A percentile compares a stretch with the other conserved stretches of the same genome.
Evolutionary conservation across 192 early-diverging fungal species (phyloP).

Genomic region (Coemansia sp.): DNA sequence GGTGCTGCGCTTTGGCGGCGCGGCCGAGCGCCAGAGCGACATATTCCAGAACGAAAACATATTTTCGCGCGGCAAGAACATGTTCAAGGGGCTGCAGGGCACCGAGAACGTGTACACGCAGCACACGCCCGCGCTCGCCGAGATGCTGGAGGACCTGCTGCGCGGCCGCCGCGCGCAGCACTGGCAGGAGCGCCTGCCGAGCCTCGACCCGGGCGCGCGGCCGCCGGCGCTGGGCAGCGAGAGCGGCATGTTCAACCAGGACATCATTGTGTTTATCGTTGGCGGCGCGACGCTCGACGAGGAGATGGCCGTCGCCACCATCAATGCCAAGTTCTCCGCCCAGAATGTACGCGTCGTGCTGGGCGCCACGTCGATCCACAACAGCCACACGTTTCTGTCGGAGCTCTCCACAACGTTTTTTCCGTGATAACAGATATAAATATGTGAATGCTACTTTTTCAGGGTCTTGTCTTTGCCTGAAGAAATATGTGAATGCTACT

Average conservation of each 20-base stretch:
- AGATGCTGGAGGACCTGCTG: slow-evolving; percentile 72
- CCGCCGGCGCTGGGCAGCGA: slow-evolving; percentile 30
- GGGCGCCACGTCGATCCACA: slow-evolving; percentile 92
- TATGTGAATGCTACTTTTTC: no score
- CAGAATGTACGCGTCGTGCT: slow-evolving; percentile 81
- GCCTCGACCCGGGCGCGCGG: slow-evolving; percentile 34
- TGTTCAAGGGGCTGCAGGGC: slow-evolving; percentile 91
- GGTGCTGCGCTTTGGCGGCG: slow-evolving; percentile 75
- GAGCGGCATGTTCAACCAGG: slow-evolving; percentile 71
- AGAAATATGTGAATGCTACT: no score
- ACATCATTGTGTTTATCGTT: slow-evolving; percentile 93
- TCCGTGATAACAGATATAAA: no score
- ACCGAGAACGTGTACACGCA: slow-evolving; percentile 99
- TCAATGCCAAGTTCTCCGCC: slow-evolving; percentile 66
- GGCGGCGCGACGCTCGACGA: slow-evolving; percentile 97
- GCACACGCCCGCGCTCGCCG: slow-evolving; percentile 82
- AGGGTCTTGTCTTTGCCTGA: no score
- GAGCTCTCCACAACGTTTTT: slow-evolving; percentile 49
- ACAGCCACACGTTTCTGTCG: slow-evolving; percentile 52
- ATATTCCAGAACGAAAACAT: slow-evolving; percentile 87
- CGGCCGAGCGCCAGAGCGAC: slow-evolving; percentile 80
- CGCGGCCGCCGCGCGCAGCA: slow-evolving; percentile 61
- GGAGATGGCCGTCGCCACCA: slow-evolving; percentile 77
- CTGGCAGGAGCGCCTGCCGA: slow-evolving; percentile 55
- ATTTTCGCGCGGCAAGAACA: slow-evolving; percentile 79